Base-by-base conservation (phyloP, 495 filamentous ascomycete species). In the Collariella sp. region DNA sequence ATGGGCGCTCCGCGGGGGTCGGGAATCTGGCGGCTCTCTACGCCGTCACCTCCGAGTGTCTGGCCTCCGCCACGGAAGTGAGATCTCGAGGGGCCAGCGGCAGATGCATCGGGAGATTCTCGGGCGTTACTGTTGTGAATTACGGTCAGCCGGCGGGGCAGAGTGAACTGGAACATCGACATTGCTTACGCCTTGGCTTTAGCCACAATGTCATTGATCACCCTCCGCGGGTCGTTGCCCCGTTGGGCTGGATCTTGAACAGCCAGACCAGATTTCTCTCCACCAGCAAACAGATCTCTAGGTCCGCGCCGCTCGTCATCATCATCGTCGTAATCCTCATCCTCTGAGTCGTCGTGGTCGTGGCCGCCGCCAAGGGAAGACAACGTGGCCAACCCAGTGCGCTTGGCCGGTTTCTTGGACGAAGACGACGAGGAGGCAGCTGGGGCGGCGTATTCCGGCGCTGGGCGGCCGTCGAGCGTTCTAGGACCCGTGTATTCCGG, bases 211-310 rank as follows among this genome's bases (percentile, higher is more conserved):
- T 93, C 81, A 44, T 82, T 76, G 62, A 88, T 79, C 33, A 85
- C 82, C 65, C 80, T 81, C 61, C 81, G 80, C 15, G 84, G 72
- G 54, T 85, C 86, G 24, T 67, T 70, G 20, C 67, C 63, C 16
- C 73, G 70, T 57, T 73, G 66, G 38, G 62, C 70, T 0, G 93
- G 93, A 65, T 97, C 91, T 66, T 96, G 88, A 50, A 98, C 90
- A 3, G 93, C 94, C 26, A 97, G 71, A 6, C 91, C 94, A 20
- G 91, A 96, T 72, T 98, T 98, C 74, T 96, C 93, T 42, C 93
- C 93, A 47, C 93, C 93, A 7, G 93, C 86, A 67, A 94, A 98
- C 45, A 96, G 78, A 66, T 96, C 88, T 51, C 88, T 81, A 7
- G 84, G 81, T 33, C 77, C 74, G 22, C 82, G 72, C 5, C 79